These are phyloP conservation scores for Pseudogymnoascus sp. DNA, from an alignment of 2,329 filamentous ascomycete genomes.

Conservation along the genomic window DNA sequence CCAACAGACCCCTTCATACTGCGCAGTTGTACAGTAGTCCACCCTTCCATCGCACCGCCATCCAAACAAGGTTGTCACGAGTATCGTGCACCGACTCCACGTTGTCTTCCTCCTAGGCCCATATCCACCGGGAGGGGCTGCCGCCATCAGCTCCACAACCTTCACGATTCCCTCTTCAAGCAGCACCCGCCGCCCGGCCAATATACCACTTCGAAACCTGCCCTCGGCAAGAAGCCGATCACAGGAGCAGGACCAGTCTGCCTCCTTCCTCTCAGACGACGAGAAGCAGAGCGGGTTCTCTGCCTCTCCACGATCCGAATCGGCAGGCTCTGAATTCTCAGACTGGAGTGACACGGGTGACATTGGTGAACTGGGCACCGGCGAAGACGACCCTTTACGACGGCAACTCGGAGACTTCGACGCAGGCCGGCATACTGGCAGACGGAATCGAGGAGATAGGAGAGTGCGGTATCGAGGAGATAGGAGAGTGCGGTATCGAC, in stretches of 20 bases:
- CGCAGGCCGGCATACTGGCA: constrained; percentile 42
- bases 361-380: constrained; percentile 82
- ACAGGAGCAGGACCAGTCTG: constrained; percentile 33
- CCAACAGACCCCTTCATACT: neutral
- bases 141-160: constrained; percentile 68
- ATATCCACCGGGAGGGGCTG: constrained; percentile 49
- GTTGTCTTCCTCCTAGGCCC: constrained; percentile 10
- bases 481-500: constrained; percentile 66
- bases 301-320: constrained; percentile 50
- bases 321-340: constrained; percentile 62
- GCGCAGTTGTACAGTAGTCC: neutral
- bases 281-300: constrained; percentile 37
- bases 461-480: constrained; percentile 54
- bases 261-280: constrained; percentile 41
- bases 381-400: constrained; percentile 74
- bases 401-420: constrained; percentile 63
- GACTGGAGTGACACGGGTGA: constrained; percentile 94
- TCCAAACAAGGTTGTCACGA: constrained; percentile 1
- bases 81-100: constrained; percentile 12
- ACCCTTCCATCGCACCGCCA: neutral
- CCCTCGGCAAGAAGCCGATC: constrained; percentile 34
- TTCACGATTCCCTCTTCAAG: constrained; percentile 80
- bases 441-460: constrained; percentile 49
- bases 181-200: constrained; percentile 63
- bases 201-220: constrained; percentile 81